Percentiles rank a stretch among this genome's conserved stretches.
Conservation (phyloP, 192 early-diverging fungal genomes). For the Entomortierella beljakovae region DNA sequence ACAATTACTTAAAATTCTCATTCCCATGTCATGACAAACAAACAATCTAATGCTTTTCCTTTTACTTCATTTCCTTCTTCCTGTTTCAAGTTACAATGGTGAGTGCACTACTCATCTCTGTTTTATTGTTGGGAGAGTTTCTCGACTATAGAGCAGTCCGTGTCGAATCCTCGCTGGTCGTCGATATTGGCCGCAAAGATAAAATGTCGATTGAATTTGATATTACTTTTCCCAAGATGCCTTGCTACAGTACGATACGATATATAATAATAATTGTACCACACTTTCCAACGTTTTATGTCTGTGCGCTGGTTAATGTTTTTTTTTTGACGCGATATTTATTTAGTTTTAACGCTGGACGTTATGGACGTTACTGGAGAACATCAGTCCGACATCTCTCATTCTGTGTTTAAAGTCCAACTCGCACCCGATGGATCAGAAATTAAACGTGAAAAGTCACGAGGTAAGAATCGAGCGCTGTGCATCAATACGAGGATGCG, state of each 20-base stretch:
- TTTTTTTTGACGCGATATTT: neutral
- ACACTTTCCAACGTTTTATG: neutral
- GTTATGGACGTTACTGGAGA: conserved; percentile 96
- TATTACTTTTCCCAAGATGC: conserved; percentile 91
- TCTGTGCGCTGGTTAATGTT: conserved; percentile 10
- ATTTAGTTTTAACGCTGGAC: conserved; percentile 88
- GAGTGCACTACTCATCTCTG: conserved; percentile 74
- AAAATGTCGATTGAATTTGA: conserved; percentile 92
- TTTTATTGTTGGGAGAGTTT: conserved; percentile 88
- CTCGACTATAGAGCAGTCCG: conserved; percentile 77
- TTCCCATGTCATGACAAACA: conserved; percentile 10
- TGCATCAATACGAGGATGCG: neutral
- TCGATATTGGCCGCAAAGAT: conserved; percentile 87
- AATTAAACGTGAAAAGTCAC: conserved; percentile 69
- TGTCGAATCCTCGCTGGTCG: conserved; percentile 79
- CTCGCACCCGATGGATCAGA: conserved; percentile 72
- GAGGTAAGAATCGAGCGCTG: conserved; percentile 66
- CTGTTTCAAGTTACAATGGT: conserved; percentile 77
- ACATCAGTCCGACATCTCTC: conserved; percentile 83
- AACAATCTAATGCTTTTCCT: neutral
- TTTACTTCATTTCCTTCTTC: conserved; percentile 1
- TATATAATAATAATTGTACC: too few relatives aligned
- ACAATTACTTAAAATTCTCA: neutral
- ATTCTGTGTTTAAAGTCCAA: conserved; percentile 86
- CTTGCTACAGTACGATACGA: conserved; percentile 87